Evolutionary conservation across 169 alveolate species (phyloP).

Genomic region (Cryptosporidium parvum): DNA sequence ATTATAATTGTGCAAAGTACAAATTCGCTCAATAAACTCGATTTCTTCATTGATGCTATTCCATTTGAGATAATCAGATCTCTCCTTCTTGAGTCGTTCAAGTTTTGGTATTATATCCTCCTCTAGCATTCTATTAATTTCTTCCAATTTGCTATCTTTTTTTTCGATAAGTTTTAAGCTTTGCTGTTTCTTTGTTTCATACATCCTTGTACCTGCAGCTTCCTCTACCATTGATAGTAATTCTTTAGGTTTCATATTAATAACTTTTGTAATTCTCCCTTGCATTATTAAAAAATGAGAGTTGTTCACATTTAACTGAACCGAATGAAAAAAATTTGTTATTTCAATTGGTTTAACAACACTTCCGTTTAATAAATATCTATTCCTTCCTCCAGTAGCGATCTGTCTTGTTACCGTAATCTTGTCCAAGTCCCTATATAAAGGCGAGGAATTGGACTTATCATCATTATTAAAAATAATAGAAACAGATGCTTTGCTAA

Average conservation of each 20-base stretch:
- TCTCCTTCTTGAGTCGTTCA: conserved; percentile 88
- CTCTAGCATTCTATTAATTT: conserved; percentile 88
- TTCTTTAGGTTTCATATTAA: conserved; percentile 97
- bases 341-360: conserved; percentile 93
- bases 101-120: conserved; percentile 93
- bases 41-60: conserved; percentile 77
- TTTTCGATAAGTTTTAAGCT: conserved; percentile 90
- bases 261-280: conserved; percentile 97
- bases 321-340: conserved; percentile 92
- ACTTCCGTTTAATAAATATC: conserved; percentile 95
- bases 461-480: conserved; percentile 92
- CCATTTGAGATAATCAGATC: conserved; percentile 72
- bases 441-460: conserved; percentile 85
- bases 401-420: conserved; percentile 93
- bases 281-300: conserved; percentile 99
- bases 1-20: conserved; percentile 70
- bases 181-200: conserved; percentile 94
- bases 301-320: conserved; percentile 96
- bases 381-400: conserved; percentile 94
- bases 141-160: conserved; percentile 92
- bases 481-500: conserved; percentile 98
- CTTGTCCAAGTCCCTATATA: conserved; percentile 87
- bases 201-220: conserved; percentile 97
- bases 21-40: conserved; percentile 58
- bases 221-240: conserved; percentile 96